Evolutionary conservation across 2,329 filamentous ascomycete species (phyloP).

Genomic region (Coniochaeta prunicola): DNA sequence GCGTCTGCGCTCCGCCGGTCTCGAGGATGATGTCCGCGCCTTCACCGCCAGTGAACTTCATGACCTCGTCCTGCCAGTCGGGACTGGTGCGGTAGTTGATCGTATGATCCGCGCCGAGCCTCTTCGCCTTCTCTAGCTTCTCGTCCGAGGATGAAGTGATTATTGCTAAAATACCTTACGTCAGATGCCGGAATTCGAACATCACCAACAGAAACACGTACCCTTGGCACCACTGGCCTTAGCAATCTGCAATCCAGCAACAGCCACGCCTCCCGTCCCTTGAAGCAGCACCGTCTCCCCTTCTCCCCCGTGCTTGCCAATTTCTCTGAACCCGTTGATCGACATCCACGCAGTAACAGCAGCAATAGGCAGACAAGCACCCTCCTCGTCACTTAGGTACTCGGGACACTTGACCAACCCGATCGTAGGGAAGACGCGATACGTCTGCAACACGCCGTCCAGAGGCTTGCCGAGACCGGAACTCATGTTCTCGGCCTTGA

Average conservation of each 20-base stretch:
- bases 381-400: slow-evolving; percentile 53
- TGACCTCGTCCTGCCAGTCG: slow-evolving; percentile 41
- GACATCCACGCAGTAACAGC: slow-evolving; percentile 59
- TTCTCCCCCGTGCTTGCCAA: slow-evolving; percentile 40
- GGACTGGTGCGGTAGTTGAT: slow-evolving; percentile 49
- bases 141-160: slow-evolving; percentile 47
- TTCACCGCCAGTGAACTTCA: slow-evolving; percentile 32
- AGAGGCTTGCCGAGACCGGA: slow-evolving; percentile 55
- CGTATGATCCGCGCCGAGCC: slow-evolving; percentile 41
- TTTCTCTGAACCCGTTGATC: slow-evolving; percentile 51
- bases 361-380: slow-evolving; percentile 52
- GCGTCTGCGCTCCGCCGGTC: slow-evolving; percentile 42
- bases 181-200: not conserved
- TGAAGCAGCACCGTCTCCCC: slow-evolving; percentile 42
- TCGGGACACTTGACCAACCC: slow-evolving; percentile 48
- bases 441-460: slow-evolving; percentile 48
- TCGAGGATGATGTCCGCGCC: slow-evolving; percentile 51
- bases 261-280: slow-evolving; percentile 46
- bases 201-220: not conserved
- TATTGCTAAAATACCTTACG: slow-evolving; percentile 38
- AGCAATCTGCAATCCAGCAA: slow-evolving; percentile 46
- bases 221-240: slow-evolving; percentile 38
- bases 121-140: slow-evolving; percentile 38
- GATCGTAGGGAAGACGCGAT: slow-evolving; percentile 51
- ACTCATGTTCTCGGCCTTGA: slow-evolving; percentile 45